Evolutionary conservation across 129 eudicot species (phyloP), one percentile per base, ranked within the genome.

Genomic region (Lactuca sativa): DNA sequence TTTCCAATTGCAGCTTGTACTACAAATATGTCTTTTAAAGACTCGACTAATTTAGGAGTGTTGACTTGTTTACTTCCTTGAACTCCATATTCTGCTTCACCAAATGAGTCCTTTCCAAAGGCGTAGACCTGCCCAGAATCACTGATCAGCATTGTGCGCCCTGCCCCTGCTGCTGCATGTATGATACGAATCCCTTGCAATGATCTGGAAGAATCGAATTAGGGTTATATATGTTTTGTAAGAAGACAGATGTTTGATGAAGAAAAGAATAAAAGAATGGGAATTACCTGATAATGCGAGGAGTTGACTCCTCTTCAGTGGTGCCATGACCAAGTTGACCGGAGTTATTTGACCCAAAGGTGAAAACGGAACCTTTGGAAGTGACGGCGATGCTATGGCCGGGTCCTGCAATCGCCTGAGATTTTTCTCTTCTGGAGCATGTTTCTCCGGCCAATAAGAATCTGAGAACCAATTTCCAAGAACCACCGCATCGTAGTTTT

Each of bases 271-370:
- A 43, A 9, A 69, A 53, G 48, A 67, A 59, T 55, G 31, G 60
- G 54, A 63, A 25, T 1, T 0, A 91, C 95, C 92, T 92, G 79
- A 93, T 87, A 17, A 74, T 79, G 60, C 85, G 88, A 64, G 99
- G 99, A 58, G 83, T 81, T 32, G 78, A 70, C 56, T 87, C 95
- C 56, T 87, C 99, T 30, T 83, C 85, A 14, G 86, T 81, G 31
- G 83, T 81, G 21, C 95, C 99, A 56, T 93, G 96, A n/a, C 99
- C 99, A 7, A 93, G 95, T 75, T 93, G 99, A 4, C 99, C 99
- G 0, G 89, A 87, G 72, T 86, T 87, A 69, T 93, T 93, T 40
- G 95, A 87, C 53, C 99, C 99, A 16, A 93, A 93, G 0, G 99
- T 77, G 74, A 86, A 93, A 49, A 80, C 99, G 43, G 73, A 81